Conservation (phyloP, 345 rosid species). For the Citrus mangshanensis region DNA sequence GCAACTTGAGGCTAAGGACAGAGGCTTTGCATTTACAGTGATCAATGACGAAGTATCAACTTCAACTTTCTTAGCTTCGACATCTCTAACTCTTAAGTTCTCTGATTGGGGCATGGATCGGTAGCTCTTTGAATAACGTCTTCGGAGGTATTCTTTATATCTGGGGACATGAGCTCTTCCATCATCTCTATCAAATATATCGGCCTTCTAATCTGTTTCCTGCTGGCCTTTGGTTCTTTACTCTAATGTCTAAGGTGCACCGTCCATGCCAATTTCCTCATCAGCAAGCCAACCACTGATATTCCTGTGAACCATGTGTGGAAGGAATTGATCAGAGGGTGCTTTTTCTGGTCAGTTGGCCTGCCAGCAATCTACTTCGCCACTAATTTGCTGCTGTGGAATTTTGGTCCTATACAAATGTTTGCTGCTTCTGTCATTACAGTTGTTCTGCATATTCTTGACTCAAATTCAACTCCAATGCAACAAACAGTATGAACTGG, state of each 20-base stretch:
- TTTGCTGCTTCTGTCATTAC: conserved; percentile 28
- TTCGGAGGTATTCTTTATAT: conserved; percentile 17
- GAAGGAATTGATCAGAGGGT: conserved; percentile 24
- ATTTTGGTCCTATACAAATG: conserved; percentile 37
- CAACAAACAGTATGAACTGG: conserved; percentile 22
- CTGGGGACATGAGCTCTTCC: conserved; percentile 23
- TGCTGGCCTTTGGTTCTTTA: conserved; percentile 29
- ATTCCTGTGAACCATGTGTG: conserved; percentile 19
- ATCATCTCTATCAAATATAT: conserved; percentile 25
- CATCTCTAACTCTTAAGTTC: conserved; percentile 29
- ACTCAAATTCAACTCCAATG: conserved; percentile 18
- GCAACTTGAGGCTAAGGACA: conserved; percentile 36
- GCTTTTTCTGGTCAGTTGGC: conserved; percentile 25
- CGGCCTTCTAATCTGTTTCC: conserved; percentile 31
- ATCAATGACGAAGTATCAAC: conserved; percentile 28
- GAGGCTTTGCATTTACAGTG: conserved; percentile 18
- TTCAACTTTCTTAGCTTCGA: conserved; percentile 30
- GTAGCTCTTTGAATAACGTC: conserved; percentile 9
- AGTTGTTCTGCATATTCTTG: conserved; percentile 26
- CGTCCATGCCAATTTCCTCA: conserved; percentile 30
- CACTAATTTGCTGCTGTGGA: conserved; percentile 28
- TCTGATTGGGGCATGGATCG: conserved; percentile 30
- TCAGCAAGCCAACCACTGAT: conserved; percentile 27
- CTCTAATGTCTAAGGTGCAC: conserved; percentile 25
- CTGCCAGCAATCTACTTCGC: conserved; percentile 30